Evolutionary conservation across 2,329 filamentous ascomycete species (phyloP).

Genomic region (Pleoardoris graminearum): DNA sequence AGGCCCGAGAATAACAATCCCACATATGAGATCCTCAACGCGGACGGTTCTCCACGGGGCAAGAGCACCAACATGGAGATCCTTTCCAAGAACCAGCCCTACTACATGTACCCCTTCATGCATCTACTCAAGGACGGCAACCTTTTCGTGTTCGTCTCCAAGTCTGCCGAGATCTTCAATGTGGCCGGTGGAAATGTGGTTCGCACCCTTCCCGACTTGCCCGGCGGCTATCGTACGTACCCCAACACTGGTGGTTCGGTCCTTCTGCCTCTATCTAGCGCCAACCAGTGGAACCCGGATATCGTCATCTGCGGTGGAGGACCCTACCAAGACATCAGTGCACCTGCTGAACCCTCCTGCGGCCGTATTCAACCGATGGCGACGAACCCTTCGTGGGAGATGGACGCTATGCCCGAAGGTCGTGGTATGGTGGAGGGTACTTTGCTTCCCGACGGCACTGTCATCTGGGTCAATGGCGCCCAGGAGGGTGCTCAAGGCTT

Average conservation of each 20-base stretch:
- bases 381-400: constrained; percentile 56
- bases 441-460: constrained; percentile 63
- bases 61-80: constrained; percentile 57
- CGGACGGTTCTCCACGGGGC: constrained; percentile 53
- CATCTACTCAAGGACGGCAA: constrained; percentile 61
- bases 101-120: constrained; percentile 68
- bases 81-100: constrained; percentile 61
- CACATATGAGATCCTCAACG: constrained; percentile 63
- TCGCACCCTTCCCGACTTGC: constrained; percentile 56
- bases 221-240: constrained; percentile 62
- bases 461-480: constrained; percentile 66
- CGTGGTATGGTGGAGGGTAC: constrained; percentile 65
- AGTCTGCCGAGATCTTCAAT: constrained; percentile 61
- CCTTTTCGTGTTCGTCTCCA: constrained; percentile 61
- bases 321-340: constrained; percentile 61
- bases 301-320: constrained; percentile 64
- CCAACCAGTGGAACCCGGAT: constrained; percentile 58
- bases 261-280: constrained; percentile 57
- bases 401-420: constrained; percentile 62
- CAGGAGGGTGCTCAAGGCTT: constrained; percentile 64
- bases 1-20: constrained; percentile 63
- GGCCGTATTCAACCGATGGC: constrained; percentile 59
- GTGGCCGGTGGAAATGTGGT: constrained; percentile 51
- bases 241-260: constrained; percentile 64
- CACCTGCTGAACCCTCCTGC: constrained; percentile 62